Conservation (phyloP, 2,329 filamentous ascomycete genomes). For the Botrytis byssoidea region DNA sequence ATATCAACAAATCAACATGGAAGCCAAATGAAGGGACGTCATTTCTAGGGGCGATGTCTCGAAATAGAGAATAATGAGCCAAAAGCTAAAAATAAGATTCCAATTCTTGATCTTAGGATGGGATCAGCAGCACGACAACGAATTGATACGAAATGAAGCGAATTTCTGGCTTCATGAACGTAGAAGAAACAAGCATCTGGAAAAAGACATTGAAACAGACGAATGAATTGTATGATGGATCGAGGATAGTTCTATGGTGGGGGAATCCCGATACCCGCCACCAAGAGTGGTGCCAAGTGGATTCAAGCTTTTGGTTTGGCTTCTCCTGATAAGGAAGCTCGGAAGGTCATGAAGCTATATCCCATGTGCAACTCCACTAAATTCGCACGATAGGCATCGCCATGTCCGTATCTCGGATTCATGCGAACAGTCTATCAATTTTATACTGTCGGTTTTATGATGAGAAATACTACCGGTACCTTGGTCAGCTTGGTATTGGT, state of each 20-base stretch:
- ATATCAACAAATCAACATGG: not conserved
- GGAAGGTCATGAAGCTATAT: slow-evolving; percentile 10
- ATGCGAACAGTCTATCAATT: not conserved
- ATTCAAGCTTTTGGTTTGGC: slow-evolving; percentile 7
- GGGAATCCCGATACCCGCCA: slow-evolving; percentile 8
- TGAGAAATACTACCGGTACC: slow-evolving; percentile 8
- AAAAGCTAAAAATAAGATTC: not conserved
- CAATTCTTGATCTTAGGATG: not conserved
- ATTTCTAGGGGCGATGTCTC: not conserved
- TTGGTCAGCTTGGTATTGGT: slow-evolving; percentile 1
- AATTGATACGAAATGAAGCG: not conserved
- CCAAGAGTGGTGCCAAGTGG: not conserved
- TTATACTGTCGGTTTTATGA: slow-evolving; percentile 2
- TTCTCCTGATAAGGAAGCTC: slow-evolving; percentile 15
- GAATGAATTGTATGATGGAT: not conserved
- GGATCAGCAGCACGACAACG: not conserved
- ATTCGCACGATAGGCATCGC: not conserved
- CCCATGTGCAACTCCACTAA: slow-evolving; percentile 7
- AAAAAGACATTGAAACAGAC: not conserved
- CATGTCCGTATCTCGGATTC: not conserved
- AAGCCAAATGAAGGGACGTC: not conserved
- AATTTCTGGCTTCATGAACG: not conserved
- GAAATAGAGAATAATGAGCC: not conserved
- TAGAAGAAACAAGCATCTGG: not conserved
- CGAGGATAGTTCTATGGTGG: not conserved